A percentile compares a stretch with the other conserved stretches of the same genome.
Evolutionary conservation across 768 basidiomycete species (phyloP).

Genomic region (Boletus pseudopeckii): DNA sequence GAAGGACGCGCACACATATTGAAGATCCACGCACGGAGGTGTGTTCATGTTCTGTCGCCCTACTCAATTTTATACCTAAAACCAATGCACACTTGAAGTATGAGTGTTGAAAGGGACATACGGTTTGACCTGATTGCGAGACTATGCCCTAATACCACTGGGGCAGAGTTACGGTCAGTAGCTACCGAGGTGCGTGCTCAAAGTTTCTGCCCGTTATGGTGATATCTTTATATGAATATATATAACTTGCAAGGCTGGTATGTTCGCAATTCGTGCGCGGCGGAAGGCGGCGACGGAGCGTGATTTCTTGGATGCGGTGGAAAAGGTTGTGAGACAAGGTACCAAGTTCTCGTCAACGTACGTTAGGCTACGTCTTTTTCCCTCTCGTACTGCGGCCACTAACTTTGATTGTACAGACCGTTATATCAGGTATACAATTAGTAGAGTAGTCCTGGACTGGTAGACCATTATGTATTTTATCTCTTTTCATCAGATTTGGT

Average conservation of each 20-base stretch:
- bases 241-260: constrained; percentile 83
- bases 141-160: constrained; percentile 96
- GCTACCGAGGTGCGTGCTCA: constrained; percentile 76
- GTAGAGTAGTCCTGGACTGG: constrained; percentile 22
- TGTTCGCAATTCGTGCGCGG: constrained; percentile 97
- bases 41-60: constrained; percentile 13
- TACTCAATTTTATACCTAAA: neutral
- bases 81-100: constrained; percentile 45
- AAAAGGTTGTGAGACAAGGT: constrained; percentile 97
- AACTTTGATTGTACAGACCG: constrained; percentile 46
- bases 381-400: neutral
- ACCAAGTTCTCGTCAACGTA: constrained; percentile 98
- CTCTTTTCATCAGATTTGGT: neutral
- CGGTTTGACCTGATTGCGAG: constrained; percentile 97
- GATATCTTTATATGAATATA: constrained; percentile 87
- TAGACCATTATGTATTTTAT: constrained; percentile 17
- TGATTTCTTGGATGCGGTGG: constrained; percentile 96
- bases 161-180: constrained; percentile 95
- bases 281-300: constrained; percentile 96
- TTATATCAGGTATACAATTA: constrained; percentile 95
- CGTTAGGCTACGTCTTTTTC: constrained; percentile 26
- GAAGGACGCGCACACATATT: constrained; percentile 97
- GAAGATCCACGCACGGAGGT: constrained; percentile 95
- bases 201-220: constrained; percentile 41
- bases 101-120: constrained; percentile 96